phyloP scores from a whole-genome alignment of 306 rosid genomes.

The Cucurbita pepo region DNA sequence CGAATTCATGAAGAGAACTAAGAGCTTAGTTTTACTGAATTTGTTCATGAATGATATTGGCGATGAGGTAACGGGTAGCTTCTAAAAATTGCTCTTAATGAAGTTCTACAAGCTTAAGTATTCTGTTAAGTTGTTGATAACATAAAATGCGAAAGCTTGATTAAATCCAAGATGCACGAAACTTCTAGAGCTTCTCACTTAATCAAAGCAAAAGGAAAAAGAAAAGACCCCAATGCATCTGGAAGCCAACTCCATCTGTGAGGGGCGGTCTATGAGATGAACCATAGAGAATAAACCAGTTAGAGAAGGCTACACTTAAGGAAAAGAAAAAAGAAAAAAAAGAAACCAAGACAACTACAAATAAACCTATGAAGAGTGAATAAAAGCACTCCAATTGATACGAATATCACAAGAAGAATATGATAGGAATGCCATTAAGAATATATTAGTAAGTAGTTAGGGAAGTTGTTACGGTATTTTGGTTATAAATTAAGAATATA shows the following conservation, averaged over 20 bases:
- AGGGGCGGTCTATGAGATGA: neutral
- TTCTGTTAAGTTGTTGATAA: neutral
- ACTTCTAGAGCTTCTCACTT: neutral
- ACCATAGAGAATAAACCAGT: neutral
- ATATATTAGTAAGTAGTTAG: no score
- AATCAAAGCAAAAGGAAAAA: neutral
- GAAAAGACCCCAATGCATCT: neutral
- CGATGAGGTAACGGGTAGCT: constrained; percentile 55
- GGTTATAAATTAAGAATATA: no score
- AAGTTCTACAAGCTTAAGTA: neutral
- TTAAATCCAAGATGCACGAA: neutral
- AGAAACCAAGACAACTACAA: neutral
- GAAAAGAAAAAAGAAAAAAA: no score
- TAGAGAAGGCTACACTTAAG: neutral
- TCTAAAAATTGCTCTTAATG: neutral
- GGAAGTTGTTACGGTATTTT: no score
- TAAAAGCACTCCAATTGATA: neutral
- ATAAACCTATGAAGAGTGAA: neutral
- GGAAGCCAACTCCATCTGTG: neutral
- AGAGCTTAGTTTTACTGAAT: constrained; percentile 60
- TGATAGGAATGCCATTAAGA: no score
- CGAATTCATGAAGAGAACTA: constrained; percentile 59
- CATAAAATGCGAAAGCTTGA: neutral
- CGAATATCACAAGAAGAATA: neutral
- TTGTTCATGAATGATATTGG: constrained; percentile 94